phyloP scores from a whole-genome alignment of 1,139 yeast genomes.

The Entelexis paramagnoliae region DNA sequence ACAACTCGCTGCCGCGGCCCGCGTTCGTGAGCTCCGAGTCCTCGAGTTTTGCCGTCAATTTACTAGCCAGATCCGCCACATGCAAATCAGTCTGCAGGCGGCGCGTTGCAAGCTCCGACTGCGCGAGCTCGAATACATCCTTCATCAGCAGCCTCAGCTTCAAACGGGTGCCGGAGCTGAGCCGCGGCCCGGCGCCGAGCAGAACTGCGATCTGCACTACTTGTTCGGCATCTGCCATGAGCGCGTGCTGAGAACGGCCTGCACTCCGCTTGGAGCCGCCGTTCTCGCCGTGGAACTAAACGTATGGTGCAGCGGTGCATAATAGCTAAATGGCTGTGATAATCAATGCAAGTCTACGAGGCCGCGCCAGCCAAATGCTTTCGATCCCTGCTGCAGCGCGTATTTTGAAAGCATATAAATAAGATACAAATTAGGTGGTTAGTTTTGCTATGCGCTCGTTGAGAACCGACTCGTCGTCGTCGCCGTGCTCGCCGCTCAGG shows the following conservation, averaged over 20 bases:
- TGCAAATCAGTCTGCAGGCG: neutral
- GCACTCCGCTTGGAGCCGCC: too few relatives aligned
- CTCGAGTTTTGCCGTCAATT: conserved; percentile 33
- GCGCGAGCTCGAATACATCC: conserved; percentile 4
- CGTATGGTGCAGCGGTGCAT: neutral
- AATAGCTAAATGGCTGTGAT: too few relatives aligned
- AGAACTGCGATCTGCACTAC: conserved; percentile 14
- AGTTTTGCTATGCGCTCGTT: neutral
- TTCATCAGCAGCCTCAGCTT: conserved; percentile 7
- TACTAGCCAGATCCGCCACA: neutral
- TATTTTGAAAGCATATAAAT: neutral
- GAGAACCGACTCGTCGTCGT: neutral
- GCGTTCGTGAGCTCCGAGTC: conserved; percentile 43
- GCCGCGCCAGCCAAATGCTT: too few relatives aligned
- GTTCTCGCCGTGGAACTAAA: neutral
- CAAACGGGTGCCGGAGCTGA: neutral
- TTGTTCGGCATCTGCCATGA: neutral
- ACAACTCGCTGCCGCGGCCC: conserved; percentile 48
- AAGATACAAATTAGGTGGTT: neutral
- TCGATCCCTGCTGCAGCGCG: too few relatives aligned
- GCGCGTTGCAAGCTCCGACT: neutral
- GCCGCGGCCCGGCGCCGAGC: conserved; percentile 20
- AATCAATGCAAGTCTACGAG: too few relatives aligned
- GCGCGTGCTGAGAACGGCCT: neutral
- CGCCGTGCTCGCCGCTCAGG: neutral